Percentiles rank a stretch among this genome's conserved stretches.
phyloP scores from a whole-genome alignment of 495 filamentous ascomycete species.

The Neurospora cerealis region DNA sequence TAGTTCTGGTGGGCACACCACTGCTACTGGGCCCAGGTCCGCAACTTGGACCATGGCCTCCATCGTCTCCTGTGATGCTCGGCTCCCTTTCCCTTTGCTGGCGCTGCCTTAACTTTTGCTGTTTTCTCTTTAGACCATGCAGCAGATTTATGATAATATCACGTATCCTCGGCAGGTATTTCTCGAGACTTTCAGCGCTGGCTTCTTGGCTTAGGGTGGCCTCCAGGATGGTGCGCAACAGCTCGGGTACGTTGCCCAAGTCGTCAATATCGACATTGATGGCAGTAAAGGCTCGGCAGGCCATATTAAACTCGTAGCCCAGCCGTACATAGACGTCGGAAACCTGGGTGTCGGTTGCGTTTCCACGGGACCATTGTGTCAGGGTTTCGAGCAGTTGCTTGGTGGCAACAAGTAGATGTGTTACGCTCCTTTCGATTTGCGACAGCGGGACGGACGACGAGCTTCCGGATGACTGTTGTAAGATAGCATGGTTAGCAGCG shows the following conservation, averaged over 20 bases:
- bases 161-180: constrained; percentile 82
- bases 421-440: constrained; percentile 97
- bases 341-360: constrained; percentile 84
- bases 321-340: constrained; percentile 96
- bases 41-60: constrained; percentile 2
- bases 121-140: constrained; percentile 92
- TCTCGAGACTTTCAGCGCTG: constrained; percentile 80
- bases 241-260: constrained; percentile 88
- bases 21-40: neutral
- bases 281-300: constrained; percentile 87
- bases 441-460: constrained; percentile 49
- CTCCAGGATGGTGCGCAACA: constrained; percentile 81
- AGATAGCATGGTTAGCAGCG: constrained; percentile 13
- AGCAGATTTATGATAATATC: constrained; percentile 98
- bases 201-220: constrained; percentile 95
- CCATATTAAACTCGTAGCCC: constrained; percentile 98
- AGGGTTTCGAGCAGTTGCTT: constrained; percentile 96
- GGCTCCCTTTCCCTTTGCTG: constrained; percentile 57
- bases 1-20: constrained; percentile 40
- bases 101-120: constrained; percentile 77
- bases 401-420: constrained; percentile 91
- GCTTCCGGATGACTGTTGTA: constrained; percentile 29
- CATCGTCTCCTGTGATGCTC: constrained; percentile 26
- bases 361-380: constrained; percentile 89
- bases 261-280: constrained; percentile 93